A percentile compares a stretch with the other conserved stretches of the same genome.
phyloP scores from a whole-genome alignment of 805 yeast genomes.

The Candida orba region DNA sequence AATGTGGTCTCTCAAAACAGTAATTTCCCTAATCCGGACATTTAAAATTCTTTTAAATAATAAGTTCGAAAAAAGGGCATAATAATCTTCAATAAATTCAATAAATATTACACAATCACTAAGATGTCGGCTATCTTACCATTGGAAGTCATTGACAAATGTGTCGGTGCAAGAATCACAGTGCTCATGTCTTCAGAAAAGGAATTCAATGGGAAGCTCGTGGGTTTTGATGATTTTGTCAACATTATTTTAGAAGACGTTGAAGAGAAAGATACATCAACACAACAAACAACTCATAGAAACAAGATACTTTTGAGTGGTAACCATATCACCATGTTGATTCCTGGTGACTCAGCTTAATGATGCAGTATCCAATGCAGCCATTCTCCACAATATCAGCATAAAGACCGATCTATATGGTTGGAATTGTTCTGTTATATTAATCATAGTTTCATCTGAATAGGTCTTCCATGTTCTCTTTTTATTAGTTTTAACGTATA shows the following conservation, averaged over 20 bases:
- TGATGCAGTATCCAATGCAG: conserved; percentile 1
- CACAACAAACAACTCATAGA: conserved; percentile 37
- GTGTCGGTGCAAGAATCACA: conserved; percentile 74
- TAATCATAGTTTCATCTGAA: conserved; percentile 50
- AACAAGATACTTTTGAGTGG: conserved; percentile 66
- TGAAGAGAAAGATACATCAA: conserved; percentile 46
- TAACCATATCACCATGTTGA: conserved; percentile 63
- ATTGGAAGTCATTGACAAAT: conserved; percentile 79
- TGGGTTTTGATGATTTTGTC: conserved; percentile 94
- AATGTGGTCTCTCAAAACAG: no score
- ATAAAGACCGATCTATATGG: conserved; percentile 68
- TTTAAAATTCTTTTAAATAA: no score
- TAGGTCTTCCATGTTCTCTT: conserved; percentile 61
- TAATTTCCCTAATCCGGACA: no score
- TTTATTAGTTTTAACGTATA: conserved; percentile 28
- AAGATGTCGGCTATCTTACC: conserved; percentile 36
- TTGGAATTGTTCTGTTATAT: conserved; percentile 47
- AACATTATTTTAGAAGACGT: conserved; percentile 85
- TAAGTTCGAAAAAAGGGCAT: not conserved
- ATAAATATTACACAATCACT: no score
- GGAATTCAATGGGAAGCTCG: conserved; percentile 83
- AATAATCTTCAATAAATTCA: not conserved
- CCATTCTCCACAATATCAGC: conserved; percentile 66
- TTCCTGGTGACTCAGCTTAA: conserved; percentile 38
- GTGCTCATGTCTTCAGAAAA: conserved; percentile 54